Base-by-base conservation (phyloP, 139 green algal species). In the Chlamydomonas sphaeroides region DNA sequence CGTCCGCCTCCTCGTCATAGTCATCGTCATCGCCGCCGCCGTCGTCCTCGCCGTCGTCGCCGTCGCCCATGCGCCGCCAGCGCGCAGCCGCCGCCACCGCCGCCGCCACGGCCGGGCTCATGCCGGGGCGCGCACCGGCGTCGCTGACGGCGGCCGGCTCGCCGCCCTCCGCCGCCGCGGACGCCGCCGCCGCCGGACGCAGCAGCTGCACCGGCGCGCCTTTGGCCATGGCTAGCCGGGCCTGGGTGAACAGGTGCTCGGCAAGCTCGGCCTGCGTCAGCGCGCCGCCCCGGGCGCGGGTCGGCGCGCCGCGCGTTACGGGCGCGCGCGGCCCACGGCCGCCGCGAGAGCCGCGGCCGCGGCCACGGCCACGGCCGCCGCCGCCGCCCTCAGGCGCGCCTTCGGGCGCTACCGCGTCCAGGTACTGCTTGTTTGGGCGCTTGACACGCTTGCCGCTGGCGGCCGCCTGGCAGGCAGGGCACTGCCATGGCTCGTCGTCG, bases 401-500 rank as follows among this genome's bases (percentile, higher is more conserved):
- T 51, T n/a, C n/a, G n/a, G n/a, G n/a, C n/a, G n/a, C n/a, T n/a
- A n/a, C n/a, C n/a, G n/a, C n/a, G 72, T 80, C 59, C 41, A 80
- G 28, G 42, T 68, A 70, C 0, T 41, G 23, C 2, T 33, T n/a
- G 63, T 83, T 83, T 32, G 76, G 76, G 15, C 76, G 76, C 33
- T 65, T 65, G 33, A 66, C 65, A 63, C 76, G 76, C 62, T 72
- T 83, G 63, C 76, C 63, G 25, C 26, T 51, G n/a, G 30, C 26
- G 3, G 45, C 76, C 76, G 74, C 63, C 23, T 32, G 18, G 76
- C 76, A 83, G 14, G 23, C 48, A 5, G 63, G 76, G 45, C 76
- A 83, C 42, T 53, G 32, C 76, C 76, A 83, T n/a, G n/a, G n/a
- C n/a, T n/a, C n/a, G n/a, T n/a, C n/a, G n/a, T n/a, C n/a, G n/a